Evolutionary conservation across 176 grass and related monocot genomes (phyloP).

Genomic region (Oropetium thomaeum): DNA sequence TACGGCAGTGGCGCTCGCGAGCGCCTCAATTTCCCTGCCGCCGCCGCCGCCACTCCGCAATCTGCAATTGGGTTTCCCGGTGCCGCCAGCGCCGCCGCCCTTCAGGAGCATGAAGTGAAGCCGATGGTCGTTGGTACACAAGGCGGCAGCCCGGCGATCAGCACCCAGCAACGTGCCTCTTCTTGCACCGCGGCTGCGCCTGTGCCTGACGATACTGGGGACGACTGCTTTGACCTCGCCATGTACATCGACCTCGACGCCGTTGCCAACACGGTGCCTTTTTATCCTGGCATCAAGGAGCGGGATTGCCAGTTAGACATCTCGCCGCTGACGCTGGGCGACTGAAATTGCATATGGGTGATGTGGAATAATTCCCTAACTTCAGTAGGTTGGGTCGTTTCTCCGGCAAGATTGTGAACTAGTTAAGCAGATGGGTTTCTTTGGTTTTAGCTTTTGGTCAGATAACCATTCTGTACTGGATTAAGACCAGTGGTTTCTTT

Average conservation of each 20-base stretch:
- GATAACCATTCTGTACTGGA: not conserved
- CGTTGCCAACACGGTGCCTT: not conserved
- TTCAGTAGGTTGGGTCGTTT: conserved; percentile 6
- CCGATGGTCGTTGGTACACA: not conserved
- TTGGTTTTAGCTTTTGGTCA: not conserved
- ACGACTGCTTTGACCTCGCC: conserved; percentile 34
- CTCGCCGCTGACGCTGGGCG: conserved; percentile 20
- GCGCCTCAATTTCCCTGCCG: conserved; percentile 43
- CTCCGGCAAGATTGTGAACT: not conserved
- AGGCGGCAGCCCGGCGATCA: not conserved
- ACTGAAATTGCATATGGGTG: conserved; percentile 5
- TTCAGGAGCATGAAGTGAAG: conserved; percentile 25
- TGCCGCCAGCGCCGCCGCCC: not conserved
- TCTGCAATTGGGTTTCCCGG: not conserved
- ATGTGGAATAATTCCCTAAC: not conserved
- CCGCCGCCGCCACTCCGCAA: not conserved
- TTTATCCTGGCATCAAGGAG: conserved; percentile 4
- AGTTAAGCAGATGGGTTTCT: not conserved
- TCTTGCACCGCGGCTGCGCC: not conserved
- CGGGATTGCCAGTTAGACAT: not conserved
- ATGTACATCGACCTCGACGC: conserved; percentile 38
- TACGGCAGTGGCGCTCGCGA: conserved; percentile 21
- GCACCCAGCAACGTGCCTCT: not conserved
- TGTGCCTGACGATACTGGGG: not conserved
- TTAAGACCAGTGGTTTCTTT: not conserved